Base-by-base conservation (phyloP, 2,329 filamentous ascomycete genomes). In the Penicillium sp. region DNA sequence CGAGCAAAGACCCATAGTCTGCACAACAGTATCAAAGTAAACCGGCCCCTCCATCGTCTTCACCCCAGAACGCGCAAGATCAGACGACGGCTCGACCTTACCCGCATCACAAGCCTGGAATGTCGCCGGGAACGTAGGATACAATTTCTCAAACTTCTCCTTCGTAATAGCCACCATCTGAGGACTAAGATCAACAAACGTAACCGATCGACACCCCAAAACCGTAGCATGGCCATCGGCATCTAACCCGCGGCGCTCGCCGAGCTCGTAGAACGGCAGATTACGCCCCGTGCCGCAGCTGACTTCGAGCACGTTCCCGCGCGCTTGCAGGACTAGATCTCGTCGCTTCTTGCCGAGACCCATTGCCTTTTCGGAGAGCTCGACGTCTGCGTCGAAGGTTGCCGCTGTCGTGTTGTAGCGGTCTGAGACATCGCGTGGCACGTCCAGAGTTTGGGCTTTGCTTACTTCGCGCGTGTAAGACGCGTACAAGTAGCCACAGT, bases 1-100 rank as follows among this genome's bases (percentile, higher is more conserved):
- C 47, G 79, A 81, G 64, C 80, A 82, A 6, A 82, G 62, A 2
- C 79, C 79, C 78, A 82, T 81, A 2, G 79, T 81, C 64, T 81
- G 77, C 37, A 82, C 67, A 42, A 82, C 69, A 0, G 78, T 80
- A 66, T 81, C 79, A 61, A 75, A 81, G 43, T 73, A 71, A 2
- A 50, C 54, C 31, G 42, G 45, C 37, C 48, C 41, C 27, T 29
- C 46, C 41, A 50, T 42, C 17, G n/a, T 19, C 42, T 29, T 35
- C 10, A 29, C 27, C 19, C 21, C 50, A 25, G 38, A 33, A 21
- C 47, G 38, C 45, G 47, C 23, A 8, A 46, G 5, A 6, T 13
- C 38, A 21, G 63, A 33, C 5, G 31, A 41, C 29, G 66, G 59
- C 48, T 61, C 59, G 21, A 73, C 69, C 6, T 71, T 62, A 42